Evolutionary conservation across 1,284 basidiomycete species (phyloP).

Genomic region (Cryptococcus sp.): DNA sequence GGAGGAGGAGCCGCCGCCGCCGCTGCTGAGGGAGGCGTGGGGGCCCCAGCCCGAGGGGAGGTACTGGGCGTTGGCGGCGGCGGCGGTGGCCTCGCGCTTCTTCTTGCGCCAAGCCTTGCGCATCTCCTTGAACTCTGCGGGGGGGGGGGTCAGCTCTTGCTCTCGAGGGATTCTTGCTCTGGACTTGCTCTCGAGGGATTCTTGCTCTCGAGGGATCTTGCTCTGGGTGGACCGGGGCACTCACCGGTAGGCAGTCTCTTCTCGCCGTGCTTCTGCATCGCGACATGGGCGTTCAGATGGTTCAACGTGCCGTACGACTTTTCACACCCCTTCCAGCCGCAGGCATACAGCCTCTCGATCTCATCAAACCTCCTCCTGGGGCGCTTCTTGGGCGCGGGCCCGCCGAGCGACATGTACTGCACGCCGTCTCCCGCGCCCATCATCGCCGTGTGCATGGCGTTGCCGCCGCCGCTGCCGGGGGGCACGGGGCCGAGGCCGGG

Average conservation of each 20-base stretch:
- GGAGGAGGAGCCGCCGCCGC: slow-evolving; percentile 20
- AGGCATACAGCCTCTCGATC: slow-evolving; percentile 57
- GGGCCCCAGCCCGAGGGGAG: slow-evolving; percentile 5
- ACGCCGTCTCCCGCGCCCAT: slow-evolving; percentile 5
- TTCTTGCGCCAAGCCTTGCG: slow-evolving; percentile 91
- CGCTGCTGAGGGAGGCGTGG: slow-evolving; percentile 14
- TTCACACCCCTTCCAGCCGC: slow-evolving; percentile 56
- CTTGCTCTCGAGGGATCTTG: too few species aligned
- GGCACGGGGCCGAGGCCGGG: neutral
- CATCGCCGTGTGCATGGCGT: neutral
- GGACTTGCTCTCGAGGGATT: too few species aligned
- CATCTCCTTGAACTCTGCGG: slow-evolving; percentile 91
- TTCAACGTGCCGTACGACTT: slow-evolving; percentile 57
- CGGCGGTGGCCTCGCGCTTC: slow-evolving; percentile 67
- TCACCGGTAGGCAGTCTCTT: slow-evolving; percentile 54
- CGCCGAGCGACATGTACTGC: slow-evolving; percentile 20
- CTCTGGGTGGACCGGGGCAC: slow-evolving; percentile 20
- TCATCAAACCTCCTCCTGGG: slow-evolving; percentile 53
- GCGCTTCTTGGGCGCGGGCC: slow-evolving; percentile 44
- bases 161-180: too few species aligned
- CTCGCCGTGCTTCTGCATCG: slow-evolving; percentile 58
- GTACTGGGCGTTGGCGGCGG: slow-evolving; percentile 28
- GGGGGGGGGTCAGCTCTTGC: slow-evolving; percentile 13
- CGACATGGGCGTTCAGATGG: slow-evolving; percentile 58
- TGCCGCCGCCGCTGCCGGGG: neutral